Percentiles rank a stretch among this genome's conserved stretches.
phyloP scores from a whole-genome alignment of 2,329 filamentous ascomycete species.

The Hawksworthiomyces lignivorus region DNA sequence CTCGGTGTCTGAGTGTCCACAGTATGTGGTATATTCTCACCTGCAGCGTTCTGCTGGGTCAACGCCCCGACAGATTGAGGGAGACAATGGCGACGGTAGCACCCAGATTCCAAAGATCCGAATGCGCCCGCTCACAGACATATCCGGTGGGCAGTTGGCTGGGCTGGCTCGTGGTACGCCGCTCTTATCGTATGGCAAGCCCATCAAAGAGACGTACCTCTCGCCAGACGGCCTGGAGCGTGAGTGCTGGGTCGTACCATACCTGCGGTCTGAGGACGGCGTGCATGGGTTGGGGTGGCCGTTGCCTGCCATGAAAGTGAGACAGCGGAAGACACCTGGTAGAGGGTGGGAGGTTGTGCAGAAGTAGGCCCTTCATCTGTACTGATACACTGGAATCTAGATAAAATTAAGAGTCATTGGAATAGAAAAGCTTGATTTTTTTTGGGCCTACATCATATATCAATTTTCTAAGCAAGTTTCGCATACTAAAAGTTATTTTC shows the following conservation, averaged over 20 bases:
- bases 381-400: too few species aligned
- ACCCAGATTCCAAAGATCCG: constrained; percentile 61
- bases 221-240: constrained; percentile 38
- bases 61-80: too few species aligned
- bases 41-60: constrained; percentile 61
- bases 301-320: constrained; percentile 74
- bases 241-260: constrained; percentile 78
- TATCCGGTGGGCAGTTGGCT: constrained; percentile 68
- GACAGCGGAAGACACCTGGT: constrained; percentile 65
- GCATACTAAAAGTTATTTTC: too few species aligned
- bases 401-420: too few species aligned
- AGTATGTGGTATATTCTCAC: constrained; percentile 81
- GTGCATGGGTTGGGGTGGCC: constrained; percentile 69
- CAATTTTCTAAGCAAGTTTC: too few species aligned
- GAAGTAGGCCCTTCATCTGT: too few species aligned
- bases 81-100: constrained; percentile 31
- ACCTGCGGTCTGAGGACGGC: constrained; percentile 60
- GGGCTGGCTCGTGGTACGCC: constrained; percentile 78
- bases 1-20: constrained; percentile 65
- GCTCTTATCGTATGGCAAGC: constrained; percentile 77
- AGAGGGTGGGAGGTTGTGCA: constrained; percentile 65
- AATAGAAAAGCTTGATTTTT: too few species aligned
- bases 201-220: constrained; percentile 69
- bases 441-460: too few species aligned
- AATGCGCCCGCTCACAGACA: constrained; percentile 79